Evolutionary conservation across 306 rosid genomes (phyloP), one percentile per base, ranked within the genome.

Genomic region (Quercus gilva): DNA sequence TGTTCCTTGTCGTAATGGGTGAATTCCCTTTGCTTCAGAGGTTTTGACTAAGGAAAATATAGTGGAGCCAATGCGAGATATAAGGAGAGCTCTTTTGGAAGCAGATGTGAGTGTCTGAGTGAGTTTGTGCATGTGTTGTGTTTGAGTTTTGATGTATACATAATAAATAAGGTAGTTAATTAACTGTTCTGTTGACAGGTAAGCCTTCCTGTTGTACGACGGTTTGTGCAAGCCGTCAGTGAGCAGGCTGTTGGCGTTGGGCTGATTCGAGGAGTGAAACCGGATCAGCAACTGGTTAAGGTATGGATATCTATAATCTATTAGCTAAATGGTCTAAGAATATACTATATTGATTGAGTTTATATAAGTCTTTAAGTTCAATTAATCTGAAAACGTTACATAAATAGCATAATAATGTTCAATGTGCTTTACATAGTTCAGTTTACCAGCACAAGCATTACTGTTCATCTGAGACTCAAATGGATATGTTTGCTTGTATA

Each of bases 171-270:
- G 33, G 12, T 57, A 19, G 37, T 61, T 70, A 79, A 79, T 77
- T 15, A 80, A 12, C 25, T 84, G 15, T 76, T 87, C 35, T 82
- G 55, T 80, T 85, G 73, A 84, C 89, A 94, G 97, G 99, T 92
- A 52, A 95, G 99, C 81, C 99, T 95, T 90, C 97, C 99, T 88
- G 98, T 95, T 81, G 99, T 95, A 1, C 87, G 98, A 85, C 90
- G 98, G 83, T 95, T 95, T 88, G 97, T 95, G 81, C 98, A 95
- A 88, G 85, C 87, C 21, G 97, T 95, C 33, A 91, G 85, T 55
- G 98, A 95, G 69, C 92, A 93, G 86, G 99, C 94, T 83, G 98
- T 93, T 53, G 99, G 99, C 76, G 92, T 91, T 52, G 99, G 94
- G 26, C 74, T 95, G 76, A 88, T 87, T 85, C 90, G 94, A 58